Evolutionary conservation across 2,329 filamentous ascomycete species (phyloP), one percentile per base, ranked within the genome.

Genomic region (Drechslerella stenobrocha): DNA sequence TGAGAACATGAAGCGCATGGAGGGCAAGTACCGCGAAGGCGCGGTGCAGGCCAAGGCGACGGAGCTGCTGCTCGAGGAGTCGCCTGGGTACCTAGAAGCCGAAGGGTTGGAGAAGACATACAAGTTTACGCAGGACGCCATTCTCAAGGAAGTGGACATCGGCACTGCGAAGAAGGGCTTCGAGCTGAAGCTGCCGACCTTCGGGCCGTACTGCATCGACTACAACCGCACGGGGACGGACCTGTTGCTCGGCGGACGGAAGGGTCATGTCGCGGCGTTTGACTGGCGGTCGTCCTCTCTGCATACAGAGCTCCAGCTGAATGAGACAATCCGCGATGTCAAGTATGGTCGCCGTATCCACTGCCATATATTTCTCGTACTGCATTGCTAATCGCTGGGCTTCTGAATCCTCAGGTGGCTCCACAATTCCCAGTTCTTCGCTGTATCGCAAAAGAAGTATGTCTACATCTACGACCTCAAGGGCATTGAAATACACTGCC

Each of bases 81-180:
- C 86, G 4, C 80, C 83, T 8, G 93, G 93, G 4, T 95, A 95
- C 73, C 80, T 98, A 58, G 89, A 97, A 77, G 82, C 92, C 1
- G 93, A 98, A 76, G 83, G 91, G 91, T 81, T 98, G 69, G 93
- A 98, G 77, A 81, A 86, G 75, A 98, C 93, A 18, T 97, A 95
- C 79, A 91, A 89, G 77, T 88, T 96, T 48, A 85, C 88, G 67
- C 93, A 98, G 77, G 84, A 90, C 71, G 90, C 96, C 2, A 91
- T 98, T 70, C 81, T 81, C 72, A 78, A 82, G 2, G 85, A 84
- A 65, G 86, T 96, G 5, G 85, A 85, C 1, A 79, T 93, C 32
- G 89, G 92, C 75, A 90, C 89, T 9, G 92, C 90, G 11, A 90
- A 93, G 80, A 96, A 96, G 78, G 85, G 89, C 11, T 96, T 98